Percentiles rank a stretch among this genome's conserved stretches.
These are phyloP conservation scores for Coffea canephora DNA, from an alignment of 257 asterid species.

Conservation along the genomic window DNA sequence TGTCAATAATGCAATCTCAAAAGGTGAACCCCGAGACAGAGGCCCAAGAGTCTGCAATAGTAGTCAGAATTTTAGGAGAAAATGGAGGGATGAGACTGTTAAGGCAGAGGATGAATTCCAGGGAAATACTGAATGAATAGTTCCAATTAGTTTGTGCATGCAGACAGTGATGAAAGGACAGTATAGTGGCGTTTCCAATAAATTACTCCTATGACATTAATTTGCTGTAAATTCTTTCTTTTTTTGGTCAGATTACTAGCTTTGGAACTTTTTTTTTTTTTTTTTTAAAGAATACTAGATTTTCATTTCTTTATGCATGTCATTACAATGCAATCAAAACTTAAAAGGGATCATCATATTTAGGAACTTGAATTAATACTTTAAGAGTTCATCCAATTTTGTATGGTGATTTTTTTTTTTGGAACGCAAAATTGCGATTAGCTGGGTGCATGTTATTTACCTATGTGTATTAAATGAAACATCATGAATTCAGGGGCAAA, in stretches of 20 bases:
- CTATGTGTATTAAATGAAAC: not conserved
- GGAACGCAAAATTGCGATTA: too few species aligned
- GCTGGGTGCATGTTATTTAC: not conserved
- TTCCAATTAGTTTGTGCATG: conserved; percentile 31
- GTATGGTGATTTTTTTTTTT: not conserved
- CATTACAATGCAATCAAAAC: not conserved
- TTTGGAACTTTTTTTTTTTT: too few species aligned
- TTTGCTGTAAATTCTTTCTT: not conserved
- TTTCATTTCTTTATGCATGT: too few species aligned
- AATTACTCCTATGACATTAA: too few species aligned
- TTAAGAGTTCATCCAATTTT: not conserved
- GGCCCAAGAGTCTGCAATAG: conserved; percentile 17
- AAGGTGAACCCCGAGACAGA: conserved; percentile 32
- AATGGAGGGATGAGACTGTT: conserved; percentile 36
- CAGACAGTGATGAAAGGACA: not conserved
- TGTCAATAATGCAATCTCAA: conserved; percentile 53
- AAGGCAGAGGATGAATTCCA: conserved; percentile 44
- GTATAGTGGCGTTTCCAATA: not conserved
- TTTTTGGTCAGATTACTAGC: too few species aligned
- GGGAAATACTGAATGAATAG: conserved; percentile 36
- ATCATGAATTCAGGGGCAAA: conserved; percentile 1
- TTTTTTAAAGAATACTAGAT: too few species aligned
- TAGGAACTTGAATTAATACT: too few species aligned
- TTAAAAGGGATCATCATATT: not conserved
- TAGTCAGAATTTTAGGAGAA: conserved; percentile 38